Evolutionary conservation across 2,329 filamentous ascomycete species (phyloP).

Genomic region (Penicillium verrucosum): DNA sequence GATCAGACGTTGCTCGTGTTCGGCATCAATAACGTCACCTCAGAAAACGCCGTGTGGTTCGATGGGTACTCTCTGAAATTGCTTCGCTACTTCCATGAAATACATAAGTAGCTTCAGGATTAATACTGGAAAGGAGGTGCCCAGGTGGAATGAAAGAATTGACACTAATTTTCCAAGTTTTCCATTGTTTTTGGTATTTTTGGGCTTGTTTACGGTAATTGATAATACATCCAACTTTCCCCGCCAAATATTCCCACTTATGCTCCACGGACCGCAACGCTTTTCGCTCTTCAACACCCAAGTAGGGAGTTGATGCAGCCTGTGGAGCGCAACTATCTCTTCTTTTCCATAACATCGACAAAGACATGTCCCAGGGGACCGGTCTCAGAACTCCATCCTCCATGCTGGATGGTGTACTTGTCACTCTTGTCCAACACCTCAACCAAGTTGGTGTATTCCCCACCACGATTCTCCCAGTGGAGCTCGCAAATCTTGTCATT

Average conservation of each 20-base stretch:
- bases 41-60: background rate
- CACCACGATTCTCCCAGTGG: slow-evolving; percentile 33
- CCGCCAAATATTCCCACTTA: background rate
- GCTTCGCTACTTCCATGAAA: background rate
- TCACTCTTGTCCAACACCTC: slow-evolving; percentile 27
- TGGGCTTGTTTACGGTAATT: background rate
- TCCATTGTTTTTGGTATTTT: background rate
- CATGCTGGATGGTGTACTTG: slow-evolving; percentile 28
- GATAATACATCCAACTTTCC: background rate
- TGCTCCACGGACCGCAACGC: slow-evolving; percentile 1
- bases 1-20: background rate
- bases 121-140: no score
- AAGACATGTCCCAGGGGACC: slow-evolving; percentile 34
- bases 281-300: background rate
- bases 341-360: slow-evolving; percentile 26
- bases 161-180: background rate
- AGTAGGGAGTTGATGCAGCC: background rate
- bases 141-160: no score
- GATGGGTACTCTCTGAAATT: background rate
- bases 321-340: slow-evolving; percentile 21
- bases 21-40: background rate
- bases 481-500: slow-evolving; percentile 33
- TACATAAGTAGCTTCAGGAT: background rate
- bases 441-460: slow-evolving; percentile 23
- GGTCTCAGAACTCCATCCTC: slow-evolving; percentile 30